These are phyloP conservation scores for Picochlorum sp. DNA, from an alignment of 139 green algal species.

Conservation along the genomic window DNA sequence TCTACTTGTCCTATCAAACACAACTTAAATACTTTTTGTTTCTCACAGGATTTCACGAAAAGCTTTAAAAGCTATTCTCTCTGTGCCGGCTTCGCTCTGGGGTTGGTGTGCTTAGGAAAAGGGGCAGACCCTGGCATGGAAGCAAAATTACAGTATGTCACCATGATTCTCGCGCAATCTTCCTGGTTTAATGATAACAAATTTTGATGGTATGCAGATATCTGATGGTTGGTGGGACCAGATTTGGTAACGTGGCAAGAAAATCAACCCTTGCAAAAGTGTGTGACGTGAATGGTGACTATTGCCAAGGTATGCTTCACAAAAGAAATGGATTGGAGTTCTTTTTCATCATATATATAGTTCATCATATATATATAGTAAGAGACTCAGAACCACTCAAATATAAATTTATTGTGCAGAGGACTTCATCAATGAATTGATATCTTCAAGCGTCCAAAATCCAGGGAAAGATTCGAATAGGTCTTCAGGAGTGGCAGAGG, in stretches of 20 bases:
- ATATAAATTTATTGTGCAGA: neutral
- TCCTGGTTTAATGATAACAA: conserved; percentile 46
- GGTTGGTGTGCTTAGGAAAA: conserved; percentile 74
- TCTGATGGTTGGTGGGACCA: neutral
- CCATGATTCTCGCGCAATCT: conserved; percentile 48
- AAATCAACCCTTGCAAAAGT: neutral
- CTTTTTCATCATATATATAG: too few species aligned
- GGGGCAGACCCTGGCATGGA: conserved; percentile 49
- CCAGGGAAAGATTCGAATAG: neutral
- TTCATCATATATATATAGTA: too few species aligned
- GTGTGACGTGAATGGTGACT: neutral
- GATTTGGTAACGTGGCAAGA: neutral
- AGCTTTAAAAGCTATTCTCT: conserved; percentile 86
- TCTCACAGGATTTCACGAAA: conserved; percentile 25
- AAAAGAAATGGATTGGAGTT: too few species aligned
- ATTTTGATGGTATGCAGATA: neutral
- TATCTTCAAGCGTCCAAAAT: neutral
- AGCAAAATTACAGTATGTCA: neutral
- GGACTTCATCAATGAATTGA: neutral
- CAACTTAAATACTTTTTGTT: too few species aligned
- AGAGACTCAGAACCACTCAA: too few species aligned
- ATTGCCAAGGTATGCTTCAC: too few species aligned
- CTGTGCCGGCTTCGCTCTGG: conserved; percentile 80
- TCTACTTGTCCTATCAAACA: too few species aligned
- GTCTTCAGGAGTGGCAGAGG: conserved; percentile 18